These are phyloP conservation scores for Cryptococcus sp. DNA, from an alignment of 1,284 basidiomycete genomes.

Conservation along the genomic window DNA sequence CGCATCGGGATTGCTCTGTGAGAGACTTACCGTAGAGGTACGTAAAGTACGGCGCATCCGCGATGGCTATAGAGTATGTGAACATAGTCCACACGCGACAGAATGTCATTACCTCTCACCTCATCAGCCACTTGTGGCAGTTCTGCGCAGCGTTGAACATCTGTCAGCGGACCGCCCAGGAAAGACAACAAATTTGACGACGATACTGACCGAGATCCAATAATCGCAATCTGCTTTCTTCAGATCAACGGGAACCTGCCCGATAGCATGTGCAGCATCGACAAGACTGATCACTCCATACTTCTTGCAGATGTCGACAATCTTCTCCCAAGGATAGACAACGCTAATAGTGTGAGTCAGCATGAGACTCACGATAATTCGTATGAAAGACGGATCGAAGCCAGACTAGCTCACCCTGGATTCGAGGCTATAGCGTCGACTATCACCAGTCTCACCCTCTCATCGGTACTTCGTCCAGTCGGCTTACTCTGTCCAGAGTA, in stretches of 20 bases:
- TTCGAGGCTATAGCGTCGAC: constrained; percentile 72
- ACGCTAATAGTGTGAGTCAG: constrained; percentile 50
- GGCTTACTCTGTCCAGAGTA: constrained; percentile 42
- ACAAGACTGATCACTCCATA: constrained; percentile 69
- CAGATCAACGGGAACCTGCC: constrained; percentile 61
- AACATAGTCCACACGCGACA: background rate
- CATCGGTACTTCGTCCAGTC: constrained; percentile 25
- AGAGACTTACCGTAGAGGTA: constrained; percentile 64
- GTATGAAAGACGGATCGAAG: background rate
- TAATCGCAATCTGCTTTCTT: constrained; percentile 68
- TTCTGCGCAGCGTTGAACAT: constrained; percentile 12
- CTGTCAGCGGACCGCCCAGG: background rate
- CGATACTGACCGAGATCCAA: constrained; percentile 66
- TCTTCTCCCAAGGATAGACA: constrained; percentile 73
- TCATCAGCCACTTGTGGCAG: constrained; percentile 67
- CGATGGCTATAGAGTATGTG: constrained; percentile 61
- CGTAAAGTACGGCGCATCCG: constrained; percentile 71
- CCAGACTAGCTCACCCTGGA: constrained; percentile 57
- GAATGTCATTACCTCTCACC: constrained; percentile 19
- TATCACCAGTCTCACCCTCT: constrained; percentile 62
- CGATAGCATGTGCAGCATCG: constrained; percentile 83
- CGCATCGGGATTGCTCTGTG: background rate
- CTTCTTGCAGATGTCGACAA: constrained; percentile 69
- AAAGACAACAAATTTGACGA: background rate
- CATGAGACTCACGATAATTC: background rate